These are phyloP conservation scores for Beauveria brongniartii DNA, from an alignment of 2,329 filamentous ascomycete genomes.

Conservation along the genomic window DNA sequence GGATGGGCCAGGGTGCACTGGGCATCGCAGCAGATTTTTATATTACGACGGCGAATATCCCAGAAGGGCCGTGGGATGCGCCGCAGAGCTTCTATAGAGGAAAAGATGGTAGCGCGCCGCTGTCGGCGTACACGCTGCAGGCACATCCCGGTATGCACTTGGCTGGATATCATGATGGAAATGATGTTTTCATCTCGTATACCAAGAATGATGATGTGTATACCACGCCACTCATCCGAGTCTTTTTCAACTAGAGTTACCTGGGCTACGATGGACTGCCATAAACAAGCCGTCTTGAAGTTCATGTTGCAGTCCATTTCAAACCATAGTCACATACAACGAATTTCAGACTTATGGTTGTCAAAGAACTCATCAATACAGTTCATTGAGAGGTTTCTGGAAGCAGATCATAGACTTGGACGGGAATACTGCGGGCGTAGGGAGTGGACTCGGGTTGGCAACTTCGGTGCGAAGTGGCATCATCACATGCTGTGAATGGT, in stretches of 20 bases:
- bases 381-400: too few relatives aligned
- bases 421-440: background rate
- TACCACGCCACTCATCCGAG: conserved; percentile 2
- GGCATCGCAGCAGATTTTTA: conserved; percentile 16
- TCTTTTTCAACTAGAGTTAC: conserved; percentile 5
- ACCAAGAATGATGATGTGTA: conserved; percentile 10
- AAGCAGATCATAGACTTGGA: too few relatives aligned
- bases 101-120: conserved; percentile 1
- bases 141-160: conserved; percentile 12
- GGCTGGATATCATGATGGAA: conserved; percentile 4
- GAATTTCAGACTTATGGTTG: too few relatives aligned
- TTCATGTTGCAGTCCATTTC: too few relatives aligned
- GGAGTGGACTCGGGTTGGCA: background rate
- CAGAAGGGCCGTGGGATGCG: conserved; percentile 12
- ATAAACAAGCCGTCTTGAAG: too few relatives aligned
- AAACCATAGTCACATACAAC: too few relatives aligned
- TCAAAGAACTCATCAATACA: too few relatives aligned
- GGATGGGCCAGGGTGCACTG: conserved; percentile 16
- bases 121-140: conserved; percentile 12
- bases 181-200: conserved; percentile 8
- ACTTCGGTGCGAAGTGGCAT: too few relatives aligned
- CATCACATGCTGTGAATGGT: too few relatives aligned
- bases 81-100: conserved; percentile 11
- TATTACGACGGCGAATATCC: conserved; percentile 15
- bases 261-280: too few relatives aligned